phyloP scores from a whole-genome alignment of 192 early-diverging fungal species.

The Rhizoclosmatium sp. region DNA sequence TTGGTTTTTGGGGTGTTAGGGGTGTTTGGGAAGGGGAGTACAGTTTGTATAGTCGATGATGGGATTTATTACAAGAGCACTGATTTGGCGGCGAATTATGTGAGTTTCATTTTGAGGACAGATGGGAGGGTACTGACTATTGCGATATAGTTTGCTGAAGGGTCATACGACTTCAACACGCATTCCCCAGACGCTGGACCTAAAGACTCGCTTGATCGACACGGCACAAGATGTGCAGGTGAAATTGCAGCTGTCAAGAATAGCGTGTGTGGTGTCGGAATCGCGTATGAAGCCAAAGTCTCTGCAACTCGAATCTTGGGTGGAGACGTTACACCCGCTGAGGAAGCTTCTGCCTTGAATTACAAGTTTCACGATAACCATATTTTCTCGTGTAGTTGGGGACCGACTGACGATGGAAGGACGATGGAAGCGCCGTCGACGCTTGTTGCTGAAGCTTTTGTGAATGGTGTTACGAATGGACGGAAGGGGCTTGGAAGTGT shows the following conservation, averaged over 20 bases:
- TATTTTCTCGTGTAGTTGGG: slow-evolving; percentile 98
- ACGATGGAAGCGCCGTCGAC: slow-evolving; percentile 83
- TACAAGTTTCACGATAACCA: slow-evolving; percentile 87
- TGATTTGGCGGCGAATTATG: slow-evolving; percentile 88
- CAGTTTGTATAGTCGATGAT: slow-evolving; percentile 94
- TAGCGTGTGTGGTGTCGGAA: slow-evolving; percentile 90
- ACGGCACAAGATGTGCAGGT: slow-evolving; percentile 97
- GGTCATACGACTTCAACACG: slow-evolving; percentile 96
- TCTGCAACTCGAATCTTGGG: slow-evolving; percentile 88
- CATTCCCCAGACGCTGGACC: slow-evolving; percentile 78
- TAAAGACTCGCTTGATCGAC: slow-evolving; percentile 75
- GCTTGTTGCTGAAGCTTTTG: slow-evolving; percentile 81
- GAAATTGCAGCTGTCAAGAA: slow-evolving; percentile 91
- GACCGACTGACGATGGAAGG: slow-evolving; percentile 87
- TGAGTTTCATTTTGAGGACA: slow-evolving; percentile 50
- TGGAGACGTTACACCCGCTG: slow-evolving; percentile 80
- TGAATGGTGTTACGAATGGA: slow-evolving; percentile 86
- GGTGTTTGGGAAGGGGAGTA: slow-evolving; percentile 84
- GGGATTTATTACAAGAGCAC: slow-evolving; percentile 86
- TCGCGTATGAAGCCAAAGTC: slow-evolving; percentile 87
- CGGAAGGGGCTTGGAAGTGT: slow-evolving; percentile 84
- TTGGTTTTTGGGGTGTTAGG: slow-evolving; percentile 31
- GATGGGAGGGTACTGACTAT: not conserved
- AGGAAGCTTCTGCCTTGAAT: slow-evolving; percentile 90
- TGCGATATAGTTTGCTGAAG: slow-evolving; percentile 67